These are phyloP conservation scores for Exophiala sp. DNA, from an alignment of 2,329 filamentous ascomycete species.

Conservation along the genomic window DNA sequence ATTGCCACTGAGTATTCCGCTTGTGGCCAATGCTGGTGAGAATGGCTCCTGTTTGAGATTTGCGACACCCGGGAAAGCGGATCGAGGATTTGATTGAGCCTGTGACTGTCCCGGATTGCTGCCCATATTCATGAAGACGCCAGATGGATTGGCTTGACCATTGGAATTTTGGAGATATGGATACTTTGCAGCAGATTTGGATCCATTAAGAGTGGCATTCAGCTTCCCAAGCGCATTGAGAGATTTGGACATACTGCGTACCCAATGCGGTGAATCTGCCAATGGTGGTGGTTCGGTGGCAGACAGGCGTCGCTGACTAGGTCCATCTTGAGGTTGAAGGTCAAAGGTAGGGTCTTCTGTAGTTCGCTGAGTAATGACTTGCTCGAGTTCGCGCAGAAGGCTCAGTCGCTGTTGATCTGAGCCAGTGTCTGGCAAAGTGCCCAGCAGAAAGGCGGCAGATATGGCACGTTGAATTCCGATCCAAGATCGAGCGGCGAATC, in stretches of 20 bases:
- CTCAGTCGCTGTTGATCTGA: slow-evolving; percentile 38
- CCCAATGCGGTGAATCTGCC: slow-evolving; percentile 38
- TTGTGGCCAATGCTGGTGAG: slow-evolving; percentile 14
- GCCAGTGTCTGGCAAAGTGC: slow-evolving; percentile 45
- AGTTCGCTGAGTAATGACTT: slow-evolving; percentile 43
- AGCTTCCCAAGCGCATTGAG: slow-evolving; percentile 46
- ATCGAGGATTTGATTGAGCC: slow-evolving; percentile 16
- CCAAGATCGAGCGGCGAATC: slow-evolving; percentile 45
- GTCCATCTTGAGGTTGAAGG: slow-evolving; percentile 13
- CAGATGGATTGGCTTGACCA: background rate
- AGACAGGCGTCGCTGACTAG: slow-evolving; percentile 23
- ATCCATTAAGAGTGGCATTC: slow-evolving; percentile 36
- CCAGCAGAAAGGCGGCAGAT: slow-evolving; percentile 46
- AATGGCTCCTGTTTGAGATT: slow-evolving; percentile 18
- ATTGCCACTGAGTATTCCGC: slow-evolving; percentile 2
- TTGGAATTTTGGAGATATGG: background rate
- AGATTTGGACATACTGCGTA: slow-evolving; percentile 45
- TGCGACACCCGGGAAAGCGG: slow-evolving; percentile 2
- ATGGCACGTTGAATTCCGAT: slow-evolving; percentile 47
- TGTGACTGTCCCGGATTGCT: slow-evolving; percentile 19
- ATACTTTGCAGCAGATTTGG: slow-evolving; percentile 11
- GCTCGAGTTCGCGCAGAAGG: slow-evolving; percentile 41
- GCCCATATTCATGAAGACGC: slow-evolving; percentile 24
- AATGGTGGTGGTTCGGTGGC: slow-evolving; percentile 12
- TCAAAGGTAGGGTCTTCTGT: slow-evolving; percentile 28